Evolutionary conservation across 805 yeast genomes (phyloP).

Genomic region (Candida michaelii): DNA sequence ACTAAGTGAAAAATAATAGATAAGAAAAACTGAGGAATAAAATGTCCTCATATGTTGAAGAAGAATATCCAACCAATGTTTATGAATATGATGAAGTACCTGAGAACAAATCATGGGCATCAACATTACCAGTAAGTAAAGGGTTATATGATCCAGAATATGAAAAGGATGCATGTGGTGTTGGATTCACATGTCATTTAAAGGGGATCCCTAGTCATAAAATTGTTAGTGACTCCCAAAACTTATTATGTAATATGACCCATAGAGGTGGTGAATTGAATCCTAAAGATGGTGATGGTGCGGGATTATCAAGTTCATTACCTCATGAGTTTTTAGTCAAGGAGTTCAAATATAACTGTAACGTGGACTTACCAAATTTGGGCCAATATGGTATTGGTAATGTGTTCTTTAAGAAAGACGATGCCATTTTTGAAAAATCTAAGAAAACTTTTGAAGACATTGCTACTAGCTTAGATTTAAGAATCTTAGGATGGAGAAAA

Average conservation of each 20-base stretch:
- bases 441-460: slow-evolving; percentile 77
- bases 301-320: slow-evolving; percentile 90
- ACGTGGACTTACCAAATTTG: slow-evolving; percentile 65
- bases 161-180: slow-evolving; percentile 98
- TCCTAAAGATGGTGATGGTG: slow-evolving; percentile 98
- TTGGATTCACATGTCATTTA: slow-evolving; percentile 94
- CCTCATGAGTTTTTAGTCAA: slow-evolving; percentile 85
- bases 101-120: slow-evolving; percentile 88
- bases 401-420: slow-evolving; percentile 87
- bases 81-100: slow-evolving; percentile 74
- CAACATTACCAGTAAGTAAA: slow-evolving; percentile 77
- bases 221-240: slow-evolving; percentile 86
- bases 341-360: slow-evolving; percentile 74
- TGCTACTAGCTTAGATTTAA: slow-evolving; percentile 72
- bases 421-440: slow-evolving; percentile 64
- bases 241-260: slow-evolving; percentile 92
- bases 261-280: slow-evolving; percentile 99
- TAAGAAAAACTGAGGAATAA: not conserved
- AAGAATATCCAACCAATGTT: slow-evolving; percentile 41
- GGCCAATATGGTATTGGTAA: slow-evolving; percentile 97
- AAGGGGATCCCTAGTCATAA: slow-evolving; percentile 87
- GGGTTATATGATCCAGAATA: slow-evolving; percentile 92
- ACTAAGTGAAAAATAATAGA: slow-evolving; percentile 12
- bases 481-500: slow-evolving; percentile 90
- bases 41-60: slow-evolving; percentile 38